phyloP scores from a whole-genome alignment of 2,329 filamentous ascomycete genomes.

The Penicillium paneum region DNA sequence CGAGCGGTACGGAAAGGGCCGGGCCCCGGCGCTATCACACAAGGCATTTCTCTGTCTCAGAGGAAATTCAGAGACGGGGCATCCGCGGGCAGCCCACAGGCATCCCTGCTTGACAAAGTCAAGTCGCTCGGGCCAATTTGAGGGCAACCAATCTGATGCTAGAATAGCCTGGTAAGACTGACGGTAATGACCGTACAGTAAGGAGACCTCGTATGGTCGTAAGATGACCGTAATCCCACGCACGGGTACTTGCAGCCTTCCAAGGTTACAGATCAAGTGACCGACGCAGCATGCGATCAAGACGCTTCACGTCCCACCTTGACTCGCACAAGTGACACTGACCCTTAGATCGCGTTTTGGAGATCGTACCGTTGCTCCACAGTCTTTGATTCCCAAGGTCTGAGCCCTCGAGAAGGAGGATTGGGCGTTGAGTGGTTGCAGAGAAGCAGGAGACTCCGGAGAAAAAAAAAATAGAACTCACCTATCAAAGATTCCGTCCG shows the following conservation, averaged over 20 bases:
- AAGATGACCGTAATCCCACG: constrained; percentile 27
- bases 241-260: constrained; percentile 18
- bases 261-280: constrained; percentile 56
- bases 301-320: constrained; percentile 30
- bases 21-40: constrained; percentile 27
- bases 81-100: neutral
- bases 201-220: constrained; percentile 15
- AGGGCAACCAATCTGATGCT: constrained; percentile 18
- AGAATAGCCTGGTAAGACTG: constrained; percentile 13
- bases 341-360: constrained; percentile 34
- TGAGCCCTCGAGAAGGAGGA: constrained; percentile 12
- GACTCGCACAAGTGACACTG: constrained; percentile 26
- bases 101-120: constrained; percentile 12
- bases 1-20: constrained; percentile 39
- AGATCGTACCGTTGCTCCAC: constrained; percentile 34
- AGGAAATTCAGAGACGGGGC: constrained; percentile 6
- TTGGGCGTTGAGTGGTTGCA: neutral
- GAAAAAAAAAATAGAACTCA: constrained; percentile 54
- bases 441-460: constrained; percentile 16
- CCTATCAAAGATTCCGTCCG: constrained; percentile 83
- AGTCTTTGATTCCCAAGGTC: constrained; percentile 21
- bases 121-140: constrained; percentile 20
- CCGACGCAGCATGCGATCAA: constrained; percentile 55
- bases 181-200: constrained; percentile 29
- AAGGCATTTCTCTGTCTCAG: neutral